Evolutionary conservation across 208 protist genomes (phyloP), one percentile per base, ranked within the genome.

Genomic region (Acanthamoeba healyi): DNA sequence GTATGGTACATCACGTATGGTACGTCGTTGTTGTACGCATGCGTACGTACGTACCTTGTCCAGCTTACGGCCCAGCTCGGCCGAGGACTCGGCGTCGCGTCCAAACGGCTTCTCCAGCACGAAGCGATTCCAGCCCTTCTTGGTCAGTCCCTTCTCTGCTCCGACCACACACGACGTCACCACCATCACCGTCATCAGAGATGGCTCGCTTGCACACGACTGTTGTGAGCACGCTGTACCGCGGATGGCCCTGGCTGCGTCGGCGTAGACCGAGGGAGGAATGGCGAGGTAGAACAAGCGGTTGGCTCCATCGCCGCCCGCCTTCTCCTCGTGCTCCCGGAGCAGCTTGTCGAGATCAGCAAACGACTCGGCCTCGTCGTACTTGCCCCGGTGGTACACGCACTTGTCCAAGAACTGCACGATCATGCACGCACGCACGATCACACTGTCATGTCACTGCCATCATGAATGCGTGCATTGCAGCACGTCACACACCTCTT

Each of bases 101-200:
- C 97, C 97, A 95, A 98, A 98, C 44, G 97, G 97, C 82, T 98
- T 98, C 56, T 98, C 97, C 17, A 98, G 74, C 49, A 98, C 96
- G 19, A 98, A 51, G 38, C 97, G 74, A 34, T 63, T 96, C 94
- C 91, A 96, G 14, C 96, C 95, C 29, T 29, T 72, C 63, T 72
- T 72, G 63, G 12, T 72, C 63, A 72, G 63, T 7, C 63, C 26
- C 32, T 7, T 22, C 7, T 54, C 49, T 54, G 49, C n/a, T n/a
- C n/a, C n/a, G n/a, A n/a, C n/a, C n/a, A n/a, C n/a, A n/a, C n/a
- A n/a, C n/a, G n/a, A n/a, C n/a, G n/a, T n/a, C n/a, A n/a, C n/a
- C n/a, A n/a, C n/a, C 15, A 54, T 54, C 10, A 54, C 10, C 49
- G 12, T 29, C 63, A 22, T 72, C 29, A 36, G 15, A 19, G 49